Evolutionary conservation across 2,329 filamentous ascomycete species (phyloP), one percentile per base, ranked within the genome.

Genomic region (Botrytis hyacinthi): DNA sequence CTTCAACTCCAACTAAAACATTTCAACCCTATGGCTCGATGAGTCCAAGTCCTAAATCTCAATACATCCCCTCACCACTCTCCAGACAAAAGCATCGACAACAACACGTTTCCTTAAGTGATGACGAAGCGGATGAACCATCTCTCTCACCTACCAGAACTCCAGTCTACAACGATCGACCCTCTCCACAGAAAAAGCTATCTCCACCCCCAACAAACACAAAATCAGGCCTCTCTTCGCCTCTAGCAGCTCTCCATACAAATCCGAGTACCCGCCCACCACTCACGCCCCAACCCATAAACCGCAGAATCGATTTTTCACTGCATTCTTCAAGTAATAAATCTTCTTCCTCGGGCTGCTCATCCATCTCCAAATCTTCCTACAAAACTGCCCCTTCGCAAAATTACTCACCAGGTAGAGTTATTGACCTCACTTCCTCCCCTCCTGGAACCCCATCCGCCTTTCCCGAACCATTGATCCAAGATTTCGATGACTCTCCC

Each of bases 321-420:
- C 46, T 59, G 0, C 67, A 73, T 18, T 71, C 72, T 8, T 71
- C 65, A 20, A 42, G 46, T 9, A 42, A 60, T 4, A 59, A 70
- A 48, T 73, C 72, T 20, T 63, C 57, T 44, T 70, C 72, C 14
- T 73, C 71, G 1, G 32, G n/a, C 16, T 42, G 37, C 62, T 68
- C 61, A 29, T 69, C 66, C 10, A 16, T 57, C 48, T 69, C 66
- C n/a, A 57, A 35, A 18, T 70, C 71, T 16, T 70, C 48, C 26
- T 73, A 73, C 29, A 73, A 69, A 20, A 73, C 71, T 10, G 71
- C 71, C 2, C 63, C 51, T 61, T 73, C 51, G 1, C 63, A 68
- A n/a, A 72, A 32, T 6, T 29, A 44, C 7, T 69, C 66, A 20
- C 48, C 66, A 18, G 66, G 66, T 9, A 29, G 48, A 26, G 20